phyloP scores from a whole-genome alignment of 176 grass and related monocot species.

The Typha latifolia region DNA sequence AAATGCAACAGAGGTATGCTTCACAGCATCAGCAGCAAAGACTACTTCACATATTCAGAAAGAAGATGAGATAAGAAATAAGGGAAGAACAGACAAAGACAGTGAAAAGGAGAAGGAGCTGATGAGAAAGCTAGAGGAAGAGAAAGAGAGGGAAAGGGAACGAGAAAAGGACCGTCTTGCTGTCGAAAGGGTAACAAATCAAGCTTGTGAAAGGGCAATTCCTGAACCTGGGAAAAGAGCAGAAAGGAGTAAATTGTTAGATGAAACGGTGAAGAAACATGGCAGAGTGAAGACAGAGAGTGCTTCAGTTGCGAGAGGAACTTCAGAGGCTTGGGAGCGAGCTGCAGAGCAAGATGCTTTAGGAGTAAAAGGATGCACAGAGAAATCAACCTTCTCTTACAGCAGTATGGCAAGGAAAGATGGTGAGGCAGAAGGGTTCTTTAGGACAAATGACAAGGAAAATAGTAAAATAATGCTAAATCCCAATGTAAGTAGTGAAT shows the following conservation, averaged over 20 bases:
- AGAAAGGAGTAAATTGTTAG: slow-evolving; percentile 13
- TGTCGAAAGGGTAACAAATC: slow-evolving; percentile 26
- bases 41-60: background rate
- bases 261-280: slow-evolving; percentile 3
- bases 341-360: slow-evolving; percentile 18
- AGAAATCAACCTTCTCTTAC: slow-evolving; percentile 7
- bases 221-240: slow-evolving; percentile 37
- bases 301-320: slow-evolving; percentile 13
- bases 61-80: background rate
- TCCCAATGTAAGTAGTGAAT: background rate
- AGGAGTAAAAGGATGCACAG: slow-evolving; percentile 11
- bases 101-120: background rate
- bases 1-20: background rate
- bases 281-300: slow-evolving; percentile 6
- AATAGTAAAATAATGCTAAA: background rate
- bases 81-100: background rate
- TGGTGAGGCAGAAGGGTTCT: slow-evolving; percentile 1
- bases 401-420: background rate
- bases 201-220: slow-evolving; percentile 44
- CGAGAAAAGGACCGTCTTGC: slow-evolving; percentile 9
- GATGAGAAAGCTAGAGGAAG: slow-evolving; percentile 2
- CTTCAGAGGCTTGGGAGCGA: slow-evolving; percentile 12
- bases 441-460: slow-evolving; percentile 1
- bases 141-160: slow-evolving; percentile 6
- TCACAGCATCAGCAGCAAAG: background rate